Evolutionary conservation across 23 red algal genomes (phyloP).

Genomic region (Pyropia haitanensis): DNA sequence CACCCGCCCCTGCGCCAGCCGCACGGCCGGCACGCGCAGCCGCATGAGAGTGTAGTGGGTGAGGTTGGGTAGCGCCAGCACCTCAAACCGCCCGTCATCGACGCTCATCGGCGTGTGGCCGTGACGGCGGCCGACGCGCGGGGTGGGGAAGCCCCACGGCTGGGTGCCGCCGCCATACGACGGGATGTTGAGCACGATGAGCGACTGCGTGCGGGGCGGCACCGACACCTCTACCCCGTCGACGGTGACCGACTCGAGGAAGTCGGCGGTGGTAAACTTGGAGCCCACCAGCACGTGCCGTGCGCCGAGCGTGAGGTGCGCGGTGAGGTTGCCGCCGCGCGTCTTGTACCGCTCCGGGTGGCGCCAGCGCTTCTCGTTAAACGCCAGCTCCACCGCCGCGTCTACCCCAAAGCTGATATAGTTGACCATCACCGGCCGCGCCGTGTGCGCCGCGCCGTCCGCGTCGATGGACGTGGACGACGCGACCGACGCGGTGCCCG

Average conservation of each 20-base stretch:
- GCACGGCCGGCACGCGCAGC: slow-evolving; percentile 37
- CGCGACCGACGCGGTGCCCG: background rate
- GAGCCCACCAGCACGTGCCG: slow-evolving; percentile 34
- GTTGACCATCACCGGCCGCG: slow-evolving; percentile 53
- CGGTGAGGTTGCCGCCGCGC: slow-evolving; percentile 50
- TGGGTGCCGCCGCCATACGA: slow-evolving; percentile 84
- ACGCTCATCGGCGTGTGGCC: slow-evolving; percentile 36
- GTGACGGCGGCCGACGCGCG: background rate
- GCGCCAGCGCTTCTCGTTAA: slow-evolving; percentile 79
- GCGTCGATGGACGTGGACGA: slow-evolving; percentile 3
- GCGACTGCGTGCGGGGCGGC: slow-evolving; percentile 58
- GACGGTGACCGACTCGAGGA: slow-evolving; percentile 34
- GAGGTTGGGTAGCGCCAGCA: slow-evolving; percentile 64
- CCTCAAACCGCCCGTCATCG: slow-evolving; percentile 76
- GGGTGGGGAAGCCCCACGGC: slow-evolving; percentile 37
- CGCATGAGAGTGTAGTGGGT: slow-evolving; percentile 62
- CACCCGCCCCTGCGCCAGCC: slow-evolving; percentile 41
- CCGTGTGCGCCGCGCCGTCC: slow-evolving; percentile 26
- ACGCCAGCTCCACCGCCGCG: slow-evolving; percentile 80
- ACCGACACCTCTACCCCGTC: slow-evolving; percentile 46
- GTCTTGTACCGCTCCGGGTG: slow-evolving; percentile 68
- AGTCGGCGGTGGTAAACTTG: slow-evolving; percentile 42
- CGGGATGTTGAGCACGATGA: slow-evolving; percentile 89
- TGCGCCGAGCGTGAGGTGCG: slow-evolving; percentile 19
- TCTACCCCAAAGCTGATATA: slow-evolving; percentile 92